These are phyloP conservation scores for Platanus orientalis DNA, from an alignment of 164 flowering plant species.

Conservation along the genomic window DNA sequence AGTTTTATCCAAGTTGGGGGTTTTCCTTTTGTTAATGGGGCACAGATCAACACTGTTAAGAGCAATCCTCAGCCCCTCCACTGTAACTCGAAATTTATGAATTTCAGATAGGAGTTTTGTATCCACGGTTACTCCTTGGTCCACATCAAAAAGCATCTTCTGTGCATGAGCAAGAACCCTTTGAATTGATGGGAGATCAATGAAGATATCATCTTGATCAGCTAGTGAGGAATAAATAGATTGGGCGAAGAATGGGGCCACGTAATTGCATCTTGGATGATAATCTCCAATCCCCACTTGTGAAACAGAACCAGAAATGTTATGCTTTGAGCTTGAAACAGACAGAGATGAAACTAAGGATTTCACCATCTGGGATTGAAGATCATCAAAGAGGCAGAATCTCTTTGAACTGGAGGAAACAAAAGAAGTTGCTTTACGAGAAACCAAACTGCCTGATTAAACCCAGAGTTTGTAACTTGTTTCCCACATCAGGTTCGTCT, in stretches of 20 bases:
- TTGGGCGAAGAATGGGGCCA: conserved; percentile 72
- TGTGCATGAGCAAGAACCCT: conserved; percentile 68
- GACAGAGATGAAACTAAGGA: conserved; percentile 36
- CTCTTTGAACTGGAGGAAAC: conserved; percentile 25
- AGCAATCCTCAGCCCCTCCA: conserved; percentile 78
- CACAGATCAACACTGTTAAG: conserved; percentile 56
- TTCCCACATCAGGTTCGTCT: conserved; percentile 18
- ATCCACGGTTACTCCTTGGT: conserved; percentile 60
- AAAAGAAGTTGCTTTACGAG: conserved; percentile 32
- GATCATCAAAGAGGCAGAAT: conserved; percentile 32
- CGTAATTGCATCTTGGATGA: conserved; percentile 33
- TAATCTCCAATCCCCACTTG: conserved; percentile 21
- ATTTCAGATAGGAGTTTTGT: conserved; percentile 48
- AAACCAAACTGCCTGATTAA: conserved; percentile 43
- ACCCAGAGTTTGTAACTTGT: conserved; percentile 31
- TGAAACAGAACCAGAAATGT: conserved; percentile 18
- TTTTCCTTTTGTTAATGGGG: conserved; percentile 27
- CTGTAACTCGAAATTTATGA: conserved; percentile 63
- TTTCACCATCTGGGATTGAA: conserved; percentile 43
- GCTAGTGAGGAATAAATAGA: conserved; percentile 56
- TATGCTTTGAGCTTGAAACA: conserved; percentile 10
- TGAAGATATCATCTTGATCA: conserved; percentile 65
- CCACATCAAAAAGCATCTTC: conserved; percentile 67
- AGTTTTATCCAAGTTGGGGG: conserved; percentile 8
- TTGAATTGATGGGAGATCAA: conserved; percentile 57